Evolutionary conservation across 352 stramenopile species (phyloP).

Genomic region (Discostella stelligera): DNA sequence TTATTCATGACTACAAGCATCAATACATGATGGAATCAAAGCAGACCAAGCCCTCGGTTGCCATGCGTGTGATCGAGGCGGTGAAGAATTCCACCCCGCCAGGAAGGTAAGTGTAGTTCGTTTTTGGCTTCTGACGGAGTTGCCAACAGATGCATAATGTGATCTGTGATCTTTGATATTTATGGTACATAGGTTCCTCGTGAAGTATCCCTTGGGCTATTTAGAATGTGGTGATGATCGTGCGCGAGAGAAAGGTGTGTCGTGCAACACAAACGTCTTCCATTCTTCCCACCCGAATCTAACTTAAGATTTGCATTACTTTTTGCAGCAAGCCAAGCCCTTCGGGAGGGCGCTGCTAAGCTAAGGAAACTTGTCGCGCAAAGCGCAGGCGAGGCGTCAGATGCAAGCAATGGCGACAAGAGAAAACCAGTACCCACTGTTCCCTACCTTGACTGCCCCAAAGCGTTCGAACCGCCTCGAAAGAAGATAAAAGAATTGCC

Average conservation of each 20-base stretch:
- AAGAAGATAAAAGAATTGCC: constrained; percentile 31
- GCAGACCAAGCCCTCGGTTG: constrained; percentile 35
- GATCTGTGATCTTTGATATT: neutral
- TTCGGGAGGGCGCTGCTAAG: constrained; percentile 43
- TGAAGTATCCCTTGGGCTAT: constrained; percentile 35
- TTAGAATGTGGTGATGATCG: constrained; percentile 29
- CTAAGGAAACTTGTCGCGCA: constrained; percentile 21
- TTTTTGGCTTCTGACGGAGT: neutral
- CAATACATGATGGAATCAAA: constrained; percentile 42
- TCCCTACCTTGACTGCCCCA: constrained; percentile 14
- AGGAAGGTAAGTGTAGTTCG: constrained; percentile 6
- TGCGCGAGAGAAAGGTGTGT: constrained; percentile 36
- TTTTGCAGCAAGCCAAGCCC: constrained; percentile 32
- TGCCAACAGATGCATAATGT: neutral
- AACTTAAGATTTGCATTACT: neutral
- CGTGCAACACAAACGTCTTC: neutral
- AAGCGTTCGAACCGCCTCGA: constrained; percentile 32
- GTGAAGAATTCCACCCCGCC: constrained; percentile 31
- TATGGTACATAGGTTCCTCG: constrained; percentile 19
- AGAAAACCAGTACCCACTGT: neutral
- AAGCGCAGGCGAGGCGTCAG: neutral
- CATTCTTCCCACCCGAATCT: neutral
- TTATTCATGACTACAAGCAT: constrained; percentile 86
- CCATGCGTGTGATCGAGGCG: constrained; percentile 21
- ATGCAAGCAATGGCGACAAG: neutral